Base-by-base conservation (phyloP, 768 basidiomycete genomes). In the Tulasnella sp. region DNA sequence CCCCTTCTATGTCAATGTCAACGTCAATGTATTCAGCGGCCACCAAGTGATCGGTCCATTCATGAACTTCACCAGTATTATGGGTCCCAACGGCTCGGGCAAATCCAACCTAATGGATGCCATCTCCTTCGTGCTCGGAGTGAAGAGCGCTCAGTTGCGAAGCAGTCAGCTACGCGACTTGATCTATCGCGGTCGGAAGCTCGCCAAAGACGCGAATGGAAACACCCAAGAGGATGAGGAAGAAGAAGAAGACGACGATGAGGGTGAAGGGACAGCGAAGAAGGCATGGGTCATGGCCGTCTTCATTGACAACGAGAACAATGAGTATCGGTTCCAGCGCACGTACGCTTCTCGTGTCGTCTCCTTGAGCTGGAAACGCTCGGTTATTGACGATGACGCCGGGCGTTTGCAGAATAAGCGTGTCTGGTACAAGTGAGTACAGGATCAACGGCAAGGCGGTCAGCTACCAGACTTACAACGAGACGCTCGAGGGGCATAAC, bases 71-170 rank as follows among this genome's bases (percentile, higher is more conserved):
- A 93, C 94, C 0, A 94, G 91, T 10, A 79, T 97, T 56, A 97
- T 99, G 65, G 96, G 96, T 21, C 94, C 96, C 34, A 98, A 99
- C 84, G 94, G 96, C 59, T 92, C 94, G 0, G 96, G 96, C 61
- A 98, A 99, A 69, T 94, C 92, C 9, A 99, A 99, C 70, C 81
- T 98, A 58, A 98, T 98, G 96, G 96, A 99, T 69, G 96, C 96
- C 53, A 97, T 99, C 64, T 98, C 96, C 2, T 98, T 99, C 69
- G 96, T 98, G 8, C 83, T 99, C 4, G 96, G 96, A 29, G 87
- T 98, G 27, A 92, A 93, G 75, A 92, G 89, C 62, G 87, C 84
- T 1, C 91, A 96, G 63, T 77, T 99, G 31, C 80, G 94, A 48
- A 92, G 88, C 68, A 90, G 89, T 46, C 92, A 97, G 66, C 75